Conservation (phyloP, 1,284 basidiomycete species). For the Leccinum griseonigrum region DNA sequence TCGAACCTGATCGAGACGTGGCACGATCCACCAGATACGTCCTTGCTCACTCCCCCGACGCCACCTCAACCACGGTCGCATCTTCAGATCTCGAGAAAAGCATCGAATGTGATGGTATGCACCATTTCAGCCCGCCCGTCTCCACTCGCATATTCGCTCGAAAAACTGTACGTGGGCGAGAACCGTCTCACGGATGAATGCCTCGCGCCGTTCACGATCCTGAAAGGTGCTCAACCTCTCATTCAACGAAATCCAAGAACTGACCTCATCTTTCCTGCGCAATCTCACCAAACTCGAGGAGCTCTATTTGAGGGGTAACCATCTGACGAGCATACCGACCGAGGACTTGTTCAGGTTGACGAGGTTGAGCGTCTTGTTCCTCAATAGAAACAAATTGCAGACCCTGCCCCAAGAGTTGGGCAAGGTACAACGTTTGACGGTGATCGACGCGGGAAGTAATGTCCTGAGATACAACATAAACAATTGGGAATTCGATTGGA, state of each 20-base stretch:
- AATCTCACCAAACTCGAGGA: constrained; percentile 74
- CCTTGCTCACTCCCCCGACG: constrained; percentile 11
- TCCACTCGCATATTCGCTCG: constrained; percentile 71
- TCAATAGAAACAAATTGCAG: constrained; percentile 95
- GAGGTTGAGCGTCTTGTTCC: constrained; percentile 72
- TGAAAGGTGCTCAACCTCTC: constrained; percentile 89
- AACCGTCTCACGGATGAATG: constrained; percentile 86
- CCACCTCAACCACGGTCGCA: constrained; percentile 16
- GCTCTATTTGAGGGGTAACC: constrained; percentile 93
- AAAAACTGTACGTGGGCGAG: constrained; percentile 85
- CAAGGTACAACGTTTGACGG: constrained; percentile 76
- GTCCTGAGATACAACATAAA: constrained; percentile 96
- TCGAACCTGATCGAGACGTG: constrained; percentile 84
- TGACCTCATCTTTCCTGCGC: constrained; percentile 77
- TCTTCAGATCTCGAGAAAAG: constrained; percentile 25
- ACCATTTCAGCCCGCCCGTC: constrained; percentile 34
- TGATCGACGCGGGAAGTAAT: constrained; percentile 95
- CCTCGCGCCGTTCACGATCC: constrained; percentile 70
- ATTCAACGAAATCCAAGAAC: constrained; percentile 94
- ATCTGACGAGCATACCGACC: constrained; percentile 85
- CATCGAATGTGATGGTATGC: constrained; percentile 23
- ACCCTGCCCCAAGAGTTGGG: constrained; percentile 91
- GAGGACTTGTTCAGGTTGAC: constrained; percentile 79
- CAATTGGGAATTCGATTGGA: constrained; percentile 99
- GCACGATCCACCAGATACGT: constrained; percentile 53